A percentile compares a stretch with the other conserved stretches of the same genome.
phyloP scores from a whole-genome alignment of 1,284 basidiomycete species.

The Sporisorium exsertum region DNA sequence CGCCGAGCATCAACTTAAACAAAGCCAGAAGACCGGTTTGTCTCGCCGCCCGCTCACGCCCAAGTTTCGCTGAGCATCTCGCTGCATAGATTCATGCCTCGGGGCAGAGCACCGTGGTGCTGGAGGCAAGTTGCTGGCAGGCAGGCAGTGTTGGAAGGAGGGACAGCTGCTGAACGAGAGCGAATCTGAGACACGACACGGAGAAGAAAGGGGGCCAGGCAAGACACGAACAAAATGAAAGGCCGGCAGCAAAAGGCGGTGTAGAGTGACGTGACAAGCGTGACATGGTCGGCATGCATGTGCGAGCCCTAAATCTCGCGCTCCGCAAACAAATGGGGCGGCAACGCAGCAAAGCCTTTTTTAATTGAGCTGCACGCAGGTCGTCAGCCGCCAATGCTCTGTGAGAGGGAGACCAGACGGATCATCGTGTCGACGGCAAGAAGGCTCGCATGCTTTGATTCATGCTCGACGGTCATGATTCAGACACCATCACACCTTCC shows the following conservation, averaged over 20 bases:
- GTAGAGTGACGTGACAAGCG: background rate
- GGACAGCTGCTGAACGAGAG: background rate
- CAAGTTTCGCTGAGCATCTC: background rate
- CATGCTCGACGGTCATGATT: conserved; percentile 1
- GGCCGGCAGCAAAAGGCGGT: background rate
- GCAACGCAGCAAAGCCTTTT: background rate
- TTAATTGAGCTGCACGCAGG: background rate
- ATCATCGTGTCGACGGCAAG: background rate
- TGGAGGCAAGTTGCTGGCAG: too few species aligned
- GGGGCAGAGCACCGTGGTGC: too few species aligned
- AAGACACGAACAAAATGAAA: background rate
- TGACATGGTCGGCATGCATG: background rate
- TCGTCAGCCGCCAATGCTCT: background rate
- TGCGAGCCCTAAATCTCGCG: background rate
- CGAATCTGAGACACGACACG: too few species aligned
- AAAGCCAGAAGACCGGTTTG: background rate
- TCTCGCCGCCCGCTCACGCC: too few species aligned
- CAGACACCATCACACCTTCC: background rate
- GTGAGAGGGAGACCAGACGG: too few species aligned
- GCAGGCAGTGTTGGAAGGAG: too few species aligned
- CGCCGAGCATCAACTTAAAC: background rate
- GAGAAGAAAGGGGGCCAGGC: background rate
- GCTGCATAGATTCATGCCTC: background rate
- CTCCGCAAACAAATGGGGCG: background rate
- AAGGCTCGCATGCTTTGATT: background rate